These are phyloP conservation scores for Cyclanthera cordifolia DNA, from an alignment of 306 rosid genomes.

Conservation along the genomic window DNA sequence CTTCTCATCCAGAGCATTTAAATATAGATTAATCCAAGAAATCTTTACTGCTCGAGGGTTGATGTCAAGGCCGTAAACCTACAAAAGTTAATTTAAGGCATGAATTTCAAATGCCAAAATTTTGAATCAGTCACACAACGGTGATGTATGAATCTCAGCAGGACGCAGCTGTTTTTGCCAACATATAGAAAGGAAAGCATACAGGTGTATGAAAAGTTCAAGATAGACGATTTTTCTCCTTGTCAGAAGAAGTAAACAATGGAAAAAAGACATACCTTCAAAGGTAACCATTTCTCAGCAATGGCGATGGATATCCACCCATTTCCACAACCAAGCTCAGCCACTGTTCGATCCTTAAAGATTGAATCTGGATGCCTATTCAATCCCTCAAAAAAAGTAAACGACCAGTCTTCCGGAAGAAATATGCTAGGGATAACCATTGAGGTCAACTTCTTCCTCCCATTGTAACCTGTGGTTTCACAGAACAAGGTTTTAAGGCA, in stretches of 20 bases:
- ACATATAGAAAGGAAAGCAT: not conserved
- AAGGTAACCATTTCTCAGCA: constrained; percentile 89
- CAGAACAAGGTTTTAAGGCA: not conserved
- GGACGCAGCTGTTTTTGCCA: not conserved
- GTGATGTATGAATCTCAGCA: not conserved
- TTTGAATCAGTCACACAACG: not conserved
- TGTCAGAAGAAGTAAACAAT: not conserved
- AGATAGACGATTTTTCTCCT: not conserved
- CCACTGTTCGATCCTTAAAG: constrained; percentile 65
- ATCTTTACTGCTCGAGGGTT: constrained; percentile 84
- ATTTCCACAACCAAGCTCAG: constrained; percentile 97
- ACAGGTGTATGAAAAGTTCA: not conserved
- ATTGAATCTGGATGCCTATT: constrained; percentile 75
- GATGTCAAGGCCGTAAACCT: constrained; percentile 94
- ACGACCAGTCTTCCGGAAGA: constrained; percentile 94
- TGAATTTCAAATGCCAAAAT: not conserved
- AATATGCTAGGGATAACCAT: constrained; percentile 98
- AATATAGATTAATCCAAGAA: constrained; percentile 81
- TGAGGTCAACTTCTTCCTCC: constrained; percentile 71
- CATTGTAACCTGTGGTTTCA: constrained; percentile 48
- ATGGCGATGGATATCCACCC: constrained; percentile 99
- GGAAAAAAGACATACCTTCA: constrained; percentile 34
- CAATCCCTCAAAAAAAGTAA: constrained; percentile 82
- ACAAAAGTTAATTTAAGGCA: constrained; percentile 13
- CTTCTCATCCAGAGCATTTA: constrained; percentile 72